Evolutionary conservation across 257 asterid genomes (phyloP), one percentile per base, ranked within the genome.

Genomic region (Prunella vulgaris): DNA sequence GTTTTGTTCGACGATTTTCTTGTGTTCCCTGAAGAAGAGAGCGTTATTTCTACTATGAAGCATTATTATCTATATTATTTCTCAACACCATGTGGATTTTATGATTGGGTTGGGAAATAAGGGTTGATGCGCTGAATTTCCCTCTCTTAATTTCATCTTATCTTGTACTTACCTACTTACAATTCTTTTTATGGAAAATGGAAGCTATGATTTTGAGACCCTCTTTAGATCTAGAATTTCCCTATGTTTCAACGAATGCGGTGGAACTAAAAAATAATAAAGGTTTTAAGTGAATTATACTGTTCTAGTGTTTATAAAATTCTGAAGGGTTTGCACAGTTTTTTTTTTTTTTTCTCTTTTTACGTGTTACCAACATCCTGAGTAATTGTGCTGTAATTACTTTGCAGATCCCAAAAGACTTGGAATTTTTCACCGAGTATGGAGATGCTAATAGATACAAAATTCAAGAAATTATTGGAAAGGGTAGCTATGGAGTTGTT

Each of bases 401-500:
- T 74, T 48, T 81, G 77, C 87, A 92, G 98, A 74, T 71, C 74
- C 42, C 86, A 9, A 89, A 86, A 82, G 93, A 86, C 72, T 57
- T 66, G 4, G 95, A 92, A 6, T 92, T 89, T 73, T 92, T 92
- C 64, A 86, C 93, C 0, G 98, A 86, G 79, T 89, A 89, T 72
- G 98, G 95, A 35, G 98, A 89, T 62, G 96, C 95, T 27, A 89
- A 82, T 70, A 73, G 95, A 72, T 92, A 92, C 80, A 89, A 87
- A 71, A 92, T 89, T 75, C 75, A 89, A 79, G 98, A 92, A 79
- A 85, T 92, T 44, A 79, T 92, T 60, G 96, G 98, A 64, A 92
- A 87, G 73, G 96, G 98, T 56, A 92, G 98, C 80, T 92, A 92
- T 81, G 98, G 98, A 72, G 96, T 92, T 77, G 98, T 89, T 33